A percentile compares a stretch with the other conserved stretches of the same genome.
Evolutionary conservation across 1,139 yeast genomes (phyloP).

Genomic region (Blastobotrys capitulatus): DNA sequence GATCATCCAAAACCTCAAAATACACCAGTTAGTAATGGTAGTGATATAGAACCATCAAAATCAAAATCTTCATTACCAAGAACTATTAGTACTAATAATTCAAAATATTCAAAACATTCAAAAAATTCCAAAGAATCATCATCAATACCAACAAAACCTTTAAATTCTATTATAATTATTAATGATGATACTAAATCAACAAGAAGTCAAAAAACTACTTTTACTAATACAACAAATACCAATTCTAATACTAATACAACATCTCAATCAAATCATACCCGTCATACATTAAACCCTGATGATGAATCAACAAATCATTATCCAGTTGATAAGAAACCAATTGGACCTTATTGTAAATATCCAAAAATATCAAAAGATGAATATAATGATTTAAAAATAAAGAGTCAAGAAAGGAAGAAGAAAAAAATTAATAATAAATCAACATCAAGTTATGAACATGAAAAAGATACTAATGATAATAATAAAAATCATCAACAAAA

Average conservation of each 20-base stretch:
- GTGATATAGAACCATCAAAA: background rate
- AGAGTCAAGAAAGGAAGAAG: background rate
- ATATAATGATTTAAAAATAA: no score
- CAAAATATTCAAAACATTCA: no score
- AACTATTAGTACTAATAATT: no score
- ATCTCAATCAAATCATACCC: background rate
- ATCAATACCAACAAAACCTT: no score
- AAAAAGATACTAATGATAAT: no score
- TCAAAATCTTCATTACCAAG: no score
- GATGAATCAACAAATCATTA: slow-evolving; percentile 2
- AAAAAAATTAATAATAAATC: background rate
- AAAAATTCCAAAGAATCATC: no score
- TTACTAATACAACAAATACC: background rate
- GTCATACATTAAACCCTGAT: slow-evolving; percentile 3
- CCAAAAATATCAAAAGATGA: no score
- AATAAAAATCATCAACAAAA: no score
- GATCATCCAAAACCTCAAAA: background rate
- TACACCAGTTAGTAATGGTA: background rate
- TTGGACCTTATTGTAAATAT: slow-evolving; percentile 6
- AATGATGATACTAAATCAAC: background rate
- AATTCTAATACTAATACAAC: background rate
- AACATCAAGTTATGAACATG: background rate
- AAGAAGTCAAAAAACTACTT: no score
- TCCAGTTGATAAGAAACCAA: background rate
- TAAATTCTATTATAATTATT: no score